These are phyloP conservation scores for Planoprotostelium fungivorum DNA, from an alignment of 78 protist species.

Conservation along the genomic window DNA sequence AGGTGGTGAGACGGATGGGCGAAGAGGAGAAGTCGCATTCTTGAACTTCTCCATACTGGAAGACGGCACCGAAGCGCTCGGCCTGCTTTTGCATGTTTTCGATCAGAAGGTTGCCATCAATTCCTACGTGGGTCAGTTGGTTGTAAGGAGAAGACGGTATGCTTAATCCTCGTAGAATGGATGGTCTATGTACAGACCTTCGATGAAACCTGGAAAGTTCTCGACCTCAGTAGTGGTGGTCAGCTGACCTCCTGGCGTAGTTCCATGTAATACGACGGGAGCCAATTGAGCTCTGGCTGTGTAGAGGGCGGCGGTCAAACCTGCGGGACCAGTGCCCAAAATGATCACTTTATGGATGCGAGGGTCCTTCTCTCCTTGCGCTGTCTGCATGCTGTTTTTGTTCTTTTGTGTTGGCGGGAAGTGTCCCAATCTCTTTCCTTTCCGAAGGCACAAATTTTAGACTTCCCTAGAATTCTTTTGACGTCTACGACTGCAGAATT, in stretches of 20 bases:
- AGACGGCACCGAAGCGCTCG: constrained; percentile 40
- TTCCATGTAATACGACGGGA: background rate
- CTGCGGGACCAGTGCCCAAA: constrained; percentile 90
- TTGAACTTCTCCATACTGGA: constrained; percentile 29
- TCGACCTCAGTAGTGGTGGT: constrained; percentile 84
- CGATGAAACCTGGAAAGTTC: constrained; percentile 81
- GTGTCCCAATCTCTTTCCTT: too few species aligned
- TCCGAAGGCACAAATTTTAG: too few species aligned
- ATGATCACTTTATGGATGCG: constrained; percentile 55
- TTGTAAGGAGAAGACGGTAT: too few species aligned
- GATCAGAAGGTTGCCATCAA: constrained; percentile 15
- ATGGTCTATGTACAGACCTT: background rate
- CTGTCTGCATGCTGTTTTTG: background rate
- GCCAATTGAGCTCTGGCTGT: constrained; percentile 45
- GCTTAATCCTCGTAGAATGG: background rate
- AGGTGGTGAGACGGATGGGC: constrained; percentile 32
- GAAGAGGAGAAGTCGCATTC: constrained; percentile 17
- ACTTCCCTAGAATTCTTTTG: too few species aligned
- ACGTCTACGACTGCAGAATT: too few species aligned
- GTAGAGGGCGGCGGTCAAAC: constrained; percentile 85
- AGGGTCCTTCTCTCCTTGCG: background rate
- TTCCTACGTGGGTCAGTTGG: too few species aligned
- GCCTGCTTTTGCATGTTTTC: constrained; percentile 58
- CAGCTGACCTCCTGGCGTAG: constrained; percentile 75
- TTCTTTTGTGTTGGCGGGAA: background rate